Evolutionary conservation across 2,329 filamentous ascomycete genomes (phyloP).

Genomic region (Cadophora malorum): DNA sequence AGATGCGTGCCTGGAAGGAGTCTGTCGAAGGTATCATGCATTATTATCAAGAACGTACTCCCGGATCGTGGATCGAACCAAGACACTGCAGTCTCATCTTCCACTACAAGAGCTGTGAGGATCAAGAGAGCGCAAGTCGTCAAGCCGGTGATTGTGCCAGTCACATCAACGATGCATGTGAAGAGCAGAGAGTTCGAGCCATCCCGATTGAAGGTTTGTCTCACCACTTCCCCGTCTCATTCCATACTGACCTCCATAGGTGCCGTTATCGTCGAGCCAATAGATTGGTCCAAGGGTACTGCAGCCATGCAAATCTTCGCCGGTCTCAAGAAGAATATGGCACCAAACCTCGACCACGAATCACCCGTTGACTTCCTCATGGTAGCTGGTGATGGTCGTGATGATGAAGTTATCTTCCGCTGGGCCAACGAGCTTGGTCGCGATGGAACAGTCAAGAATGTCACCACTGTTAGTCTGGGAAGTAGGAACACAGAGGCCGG

Average conservation of each 20-base stretch:
- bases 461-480: slow-evolving; percentile 86
- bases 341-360: slow-evolving; percentile 44
- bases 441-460: slow-evolving; percentile 65
- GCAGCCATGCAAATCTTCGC: slow-evolving; percentile 79
- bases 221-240: background rate
- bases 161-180: slow-evolving; percentile 94
- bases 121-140: slow-evolving; percentile 75
- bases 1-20: slow-evolving; percentile 80
- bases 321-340: slow-evolving; percentile 54
- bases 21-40: slow-evolving; percentile 82
- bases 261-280: slow-evolving; percentile 82
- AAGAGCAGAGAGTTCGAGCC: slow-evolving; percentile 82
- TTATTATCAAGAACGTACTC: slow-evolving; percentile 90
- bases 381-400: slow-evolving; percentile 87
- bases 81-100: slow-evolving; percentile 92
- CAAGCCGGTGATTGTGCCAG: slow-evolving; percentile 90
- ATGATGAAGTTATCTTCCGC: slow-evolving; percentile 91
- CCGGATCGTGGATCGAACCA: slow-evolving; percentile 86
- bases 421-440: slow-evolving; percentile 84
- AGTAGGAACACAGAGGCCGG: slow-evolving; percentile 87
- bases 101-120: slow-evolving; percentile 84
- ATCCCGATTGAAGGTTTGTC: slow-evolving; percentile 70
- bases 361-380: slow-evolving; percentile 79
- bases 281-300: slow-evolving; percentile 86
- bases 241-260: slow-evolving; percentile 46